Evolutionary conservation across 805 yeast genomes (phyloP).

Genomic region (Candida rishiriensis): DNA sequence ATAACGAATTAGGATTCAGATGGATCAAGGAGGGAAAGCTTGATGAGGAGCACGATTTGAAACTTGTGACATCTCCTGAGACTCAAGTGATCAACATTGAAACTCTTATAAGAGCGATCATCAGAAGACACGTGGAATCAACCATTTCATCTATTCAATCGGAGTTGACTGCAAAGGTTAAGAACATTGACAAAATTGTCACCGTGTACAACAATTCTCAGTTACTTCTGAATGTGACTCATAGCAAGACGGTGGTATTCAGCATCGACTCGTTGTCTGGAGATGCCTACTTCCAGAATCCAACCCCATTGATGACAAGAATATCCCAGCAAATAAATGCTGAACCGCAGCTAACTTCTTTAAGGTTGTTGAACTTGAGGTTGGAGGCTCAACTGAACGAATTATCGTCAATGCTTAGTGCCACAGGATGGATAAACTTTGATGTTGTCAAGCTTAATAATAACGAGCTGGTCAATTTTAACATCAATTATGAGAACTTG

Average conservation of each 20-base stretch:
- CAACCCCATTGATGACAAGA: slow-evolving; percentile 35
- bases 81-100: slow-evolving; percentile 35
- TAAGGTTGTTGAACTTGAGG: slow-evolving; percentile 41
- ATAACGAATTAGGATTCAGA: slow-evolving; percentile 45
- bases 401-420: slow-evolving; percentile 50
- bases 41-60: slow-evolving; percentile 18
- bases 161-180: slow-evolving; percentile 25
- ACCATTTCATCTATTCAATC: slow-evolving; percentile 31
- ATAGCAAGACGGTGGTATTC: slow-evolving; percentile 25
- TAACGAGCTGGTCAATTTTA: slow-evolving; percentile 41
- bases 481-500: slow-evolving; percentile 28
- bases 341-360: slow-evolving; percentile 23
- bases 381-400: slow-evolving; percentile 47
- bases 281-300: slow-evolving; percentile 39
- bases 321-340: slow-evolving; percentile 30
- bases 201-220: slow-evolving; percentile 20
- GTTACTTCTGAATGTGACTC: slow-evolving; percentile 26
- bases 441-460: slow-evolving; percentile 47
- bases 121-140: slow-evolving; percentile 36
- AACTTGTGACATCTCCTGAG: slow-evolving; percentile 29
- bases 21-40: slow-evolving; percentile 58
- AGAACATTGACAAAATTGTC: slow-evolving; percentile 27
- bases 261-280: slow-evolving; percentile 36
- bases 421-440: slow-evolving; percentile 67
- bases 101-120: slow-evolving; percentile 33